Conservation (phyloP, 495 filamentous ascomycete species). For the Aspergillus carlsbadensis region DNA sequence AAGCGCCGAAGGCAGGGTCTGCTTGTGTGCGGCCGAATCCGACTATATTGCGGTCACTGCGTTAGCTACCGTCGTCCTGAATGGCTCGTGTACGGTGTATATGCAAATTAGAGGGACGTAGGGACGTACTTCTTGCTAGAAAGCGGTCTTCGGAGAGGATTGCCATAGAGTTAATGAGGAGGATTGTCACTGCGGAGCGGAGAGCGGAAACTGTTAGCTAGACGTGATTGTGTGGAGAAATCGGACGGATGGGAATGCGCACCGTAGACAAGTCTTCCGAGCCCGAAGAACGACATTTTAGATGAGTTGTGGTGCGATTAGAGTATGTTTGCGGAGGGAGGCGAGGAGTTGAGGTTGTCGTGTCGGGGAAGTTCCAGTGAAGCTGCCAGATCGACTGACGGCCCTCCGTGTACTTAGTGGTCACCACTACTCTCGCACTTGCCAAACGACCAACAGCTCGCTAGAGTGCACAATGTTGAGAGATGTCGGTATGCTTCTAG, state of each 20-base stretch:
- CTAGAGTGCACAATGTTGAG: constrained; percentile 15
- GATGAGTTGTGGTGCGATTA: background rate
- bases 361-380: background rate
- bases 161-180: constrained; percentile 91
- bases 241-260: constrained; percentile 13
- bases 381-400: constrained; percentile 11
- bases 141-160: constrained; percentile 98
- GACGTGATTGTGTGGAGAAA: background rate
- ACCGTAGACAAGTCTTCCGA: constrained; percentile 75
- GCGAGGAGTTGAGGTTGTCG: constrained; percentile 16
- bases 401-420: background rate
- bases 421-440: background rate
- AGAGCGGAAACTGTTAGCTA: constrained; percentile 11
- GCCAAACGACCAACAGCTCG: background rate
- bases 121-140: constrained; percentile 80
- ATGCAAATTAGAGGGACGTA: background rate
- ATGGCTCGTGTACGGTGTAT: background rate
- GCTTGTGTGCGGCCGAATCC: constrained; percentile 68
- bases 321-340: constrained; percentile 15
- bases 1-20: constrained; percentile 74
- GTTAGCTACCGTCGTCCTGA: constrained; percentile 7
- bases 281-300: constrained; percentile 67
- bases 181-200: constrained; percentile 61
- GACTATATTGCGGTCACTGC: constrained; percentile 49
- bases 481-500: constrained; percentile 20